Evolutionary conservation across 352 stramenopile species (phyloP).

Genomic region (Phytopythium ostracodes): DNA sequence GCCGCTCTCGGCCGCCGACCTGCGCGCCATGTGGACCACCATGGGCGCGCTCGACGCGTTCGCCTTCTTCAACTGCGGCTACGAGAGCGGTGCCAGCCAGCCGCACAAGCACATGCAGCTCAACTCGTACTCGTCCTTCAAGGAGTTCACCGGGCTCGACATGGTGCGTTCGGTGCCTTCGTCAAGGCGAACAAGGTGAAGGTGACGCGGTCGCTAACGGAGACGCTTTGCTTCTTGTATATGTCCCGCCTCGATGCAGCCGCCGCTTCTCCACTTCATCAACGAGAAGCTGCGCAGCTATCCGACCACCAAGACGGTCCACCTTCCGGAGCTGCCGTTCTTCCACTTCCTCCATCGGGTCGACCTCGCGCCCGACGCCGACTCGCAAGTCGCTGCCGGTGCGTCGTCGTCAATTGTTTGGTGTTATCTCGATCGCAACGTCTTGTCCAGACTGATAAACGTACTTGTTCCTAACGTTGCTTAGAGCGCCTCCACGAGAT

Average conservation of each 20-base stretch:
- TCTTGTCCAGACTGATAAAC: not conserved
- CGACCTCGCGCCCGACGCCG: conserved; percentile 23
- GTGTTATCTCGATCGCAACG: too few relatives aligned
- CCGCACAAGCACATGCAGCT: conserved; percentile 89
- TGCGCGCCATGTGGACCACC: conserved; percentile 68
- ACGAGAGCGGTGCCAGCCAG: conserved; percentile 77
- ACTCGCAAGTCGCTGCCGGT: conserved; percentile 47
- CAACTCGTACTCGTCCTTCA: conserved; percentile 75
- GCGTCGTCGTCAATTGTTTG: not conserved
- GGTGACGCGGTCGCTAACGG: not conserved
- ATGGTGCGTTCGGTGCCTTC: conserved; percentile 29
- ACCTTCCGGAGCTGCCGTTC: conserved; percentile 65
- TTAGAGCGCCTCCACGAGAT: conserved; percentile 32
- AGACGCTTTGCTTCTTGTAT: not conserved
- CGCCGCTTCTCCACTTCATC: conserved; percentile 73
- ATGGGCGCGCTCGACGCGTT: conserved; percentile 71
- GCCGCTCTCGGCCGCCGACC: conserved; percentile 40
- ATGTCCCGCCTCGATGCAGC: conserved; percentile 22
- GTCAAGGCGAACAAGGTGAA: not conserved
- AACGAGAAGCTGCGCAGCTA: conserved; percentile 38
- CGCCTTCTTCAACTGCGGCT: conserved; percentile 84
- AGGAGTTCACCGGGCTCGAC: conserved; percentile 46
- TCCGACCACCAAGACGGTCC: conserved; percentile 33
- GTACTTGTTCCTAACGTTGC: not conserved
- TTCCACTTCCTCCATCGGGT: conserved; percentile 70